phyloP scores from a whole-genome alignment of 768 basidiomycete species.

The Boletus vermiculosoides region DNA sequence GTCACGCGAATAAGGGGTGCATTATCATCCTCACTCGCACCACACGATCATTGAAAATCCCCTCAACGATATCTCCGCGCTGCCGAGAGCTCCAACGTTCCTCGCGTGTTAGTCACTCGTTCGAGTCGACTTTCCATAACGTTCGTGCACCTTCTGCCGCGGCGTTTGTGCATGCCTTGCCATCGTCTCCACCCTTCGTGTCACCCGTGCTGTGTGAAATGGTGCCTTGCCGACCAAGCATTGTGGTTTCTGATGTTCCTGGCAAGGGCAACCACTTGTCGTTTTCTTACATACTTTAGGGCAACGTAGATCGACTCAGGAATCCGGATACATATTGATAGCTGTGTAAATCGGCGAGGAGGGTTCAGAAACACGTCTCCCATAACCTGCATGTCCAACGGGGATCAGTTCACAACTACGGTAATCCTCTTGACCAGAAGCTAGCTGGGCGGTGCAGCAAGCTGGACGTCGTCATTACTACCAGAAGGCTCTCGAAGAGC shows the following conservation, averaged over 20 bases:
- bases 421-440: slow-evolving; percentile 10
- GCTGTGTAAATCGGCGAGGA: slow-evolving; percentile 9
- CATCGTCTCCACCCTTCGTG: background rate
- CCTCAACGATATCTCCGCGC: background rate
- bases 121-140: background rate
- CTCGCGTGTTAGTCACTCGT: background rate
- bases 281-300: background rate
- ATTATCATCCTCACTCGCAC: background rate
- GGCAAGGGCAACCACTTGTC: background rate
- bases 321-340: slow-evolving; percentile 9
- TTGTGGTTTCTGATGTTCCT: background rate
- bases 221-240: slow-evolving; percentile 6
- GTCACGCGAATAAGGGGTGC: background rate
- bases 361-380: background rate
- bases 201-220: slow-evolving; percentile 9
- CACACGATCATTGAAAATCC: too few species aligned
- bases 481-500: slow-evolving; percentile 2
- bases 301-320: slow-evolving; percentile 19
- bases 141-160: slow-evolving; percentile 6
- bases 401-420: slow-evolving; percentile 7
- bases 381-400: background rate
- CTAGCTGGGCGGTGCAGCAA: slow-evolving; percentile 10
- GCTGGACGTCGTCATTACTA: slow-evolving; percentile 9
- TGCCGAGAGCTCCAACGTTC: background rate
- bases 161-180: background rate